Conservation (phyloP, 2,329 filamentous ascomycete genomes). For the Fusarium annulatum region DNA sequence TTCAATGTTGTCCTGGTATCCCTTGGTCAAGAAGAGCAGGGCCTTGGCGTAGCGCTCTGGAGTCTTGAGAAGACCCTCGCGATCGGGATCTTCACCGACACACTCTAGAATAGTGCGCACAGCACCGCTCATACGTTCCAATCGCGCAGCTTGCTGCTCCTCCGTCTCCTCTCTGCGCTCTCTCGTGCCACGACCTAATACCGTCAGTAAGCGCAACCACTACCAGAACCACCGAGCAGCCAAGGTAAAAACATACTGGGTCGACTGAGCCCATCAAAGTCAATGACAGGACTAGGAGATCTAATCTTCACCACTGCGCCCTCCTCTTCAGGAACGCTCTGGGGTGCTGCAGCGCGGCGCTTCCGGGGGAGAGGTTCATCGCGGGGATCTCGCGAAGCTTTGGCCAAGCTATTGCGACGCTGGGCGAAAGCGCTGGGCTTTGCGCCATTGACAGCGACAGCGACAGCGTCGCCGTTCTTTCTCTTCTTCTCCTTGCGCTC, state of each 20-base stretch:
- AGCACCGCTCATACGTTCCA: slow-evolving; percentile 70
- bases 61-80: slow-evolving; percentile 72
- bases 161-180: slow-evolving; percentile 67
- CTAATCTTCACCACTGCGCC: slow-evolving; percentile 23
- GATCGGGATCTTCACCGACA: slow-evolving; percentile 74
- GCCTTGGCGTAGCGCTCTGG: slow-evolving; percentile 94
- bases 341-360: slow-evolving; percentile 46
- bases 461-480: slow-evolving; percentile 17
- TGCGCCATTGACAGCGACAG: slow-evolving; percentile 47
- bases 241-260: slow-evolving; percentile 57
- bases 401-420: slow-evolving; percentile 66
- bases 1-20: slow-evolving; percentile 92
- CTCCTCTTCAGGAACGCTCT: slow-evolving; percentile 17
- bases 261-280: slow-evolving; percentile 70
- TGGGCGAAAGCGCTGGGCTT: slow-evolving; percentile 49
- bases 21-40: slow-evolving; percentile 94
- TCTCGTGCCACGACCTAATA: slow-evolving; percentile 71
- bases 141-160: slow-evolving; percentile 58
- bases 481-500: slow-evolving; percentile 41
- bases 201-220: neutral
- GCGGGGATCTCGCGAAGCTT: slow-evolving; percentile 69
- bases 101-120: slow-evolving; percentile 76
- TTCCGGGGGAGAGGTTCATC: slow-evolving; percentile 61
- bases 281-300: slow-evolving; percentile 67
- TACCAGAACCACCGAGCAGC: neutral